Evolutionary conservation across 108 stramenopile genomes (phyloP).

Genomic region (Parietichytrium sp.): DNA sequence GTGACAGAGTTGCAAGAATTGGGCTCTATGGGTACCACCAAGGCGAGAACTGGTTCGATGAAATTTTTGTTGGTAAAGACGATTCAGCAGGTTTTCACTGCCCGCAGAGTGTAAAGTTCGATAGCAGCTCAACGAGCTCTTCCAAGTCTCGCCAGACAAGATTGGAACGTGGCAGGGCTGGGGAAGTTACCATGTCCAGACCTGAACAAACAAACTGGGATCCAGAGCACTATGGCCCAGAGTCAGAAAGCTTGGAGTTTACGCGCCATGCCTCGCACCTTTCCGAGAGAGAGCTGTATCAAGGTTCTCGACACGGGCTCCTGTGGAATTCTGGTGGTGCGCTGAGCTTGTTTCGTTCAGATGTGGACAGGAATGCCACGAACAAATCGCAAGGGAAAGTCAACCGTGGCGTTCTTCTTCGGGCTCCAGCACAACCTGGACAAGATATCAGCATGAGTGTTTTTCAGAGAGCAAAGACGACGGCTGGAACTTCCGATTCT

Average conservation of each 20-base stretch:
- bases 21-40: slow-evolving; percentile 60
- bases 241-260: slow-evolving; percentile 51
- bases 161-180: not conserved
- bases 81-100: slow-evolving; percentile 69
- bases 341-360: slow-evolving; percentile 56
- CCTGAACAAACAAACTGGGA: slow-evolving; percentile 67
- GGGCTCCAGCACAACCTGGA: slow-evolving; percentile 37
- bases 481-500: not conserved
- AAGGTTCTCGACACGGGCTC: slow-evolving; percentile 47
- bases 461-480: not conserved
- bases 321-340: slow-evolving; percentile 67
- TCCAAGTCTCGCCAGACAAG: not conserved
- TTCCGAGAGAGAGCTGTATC: slow-evolving; percentile 53
- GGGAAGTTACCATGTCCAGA: slow-evolving; percentile 30
- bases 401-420: slow-evolving; percentile 61
- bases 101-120: slow-evolving; percentile 43
- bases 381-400: slow-evolving; percentile 50
- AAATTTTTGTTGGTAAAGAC: slow-evolving; percentile 74
- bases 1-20: slow-evolving; percentile 53
- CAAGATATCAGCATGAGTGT: slow-evolving; percentile 30
- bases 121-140: not conserved
- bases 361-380: slow-evolving; percentile 53
- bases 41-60: slow-evolving; percentile 71
- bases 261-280: slow-evolving; percentile 70
- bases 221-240: slow-evolving; percentile 55